Percentiles rank a stretch among this genome's conserved stretches.
These are phyloP conservation scores for Catunica adiposa DNA, from an alignment of 2,329 filamentous ascomycete species.

Conservation along the genomic window DNA sequence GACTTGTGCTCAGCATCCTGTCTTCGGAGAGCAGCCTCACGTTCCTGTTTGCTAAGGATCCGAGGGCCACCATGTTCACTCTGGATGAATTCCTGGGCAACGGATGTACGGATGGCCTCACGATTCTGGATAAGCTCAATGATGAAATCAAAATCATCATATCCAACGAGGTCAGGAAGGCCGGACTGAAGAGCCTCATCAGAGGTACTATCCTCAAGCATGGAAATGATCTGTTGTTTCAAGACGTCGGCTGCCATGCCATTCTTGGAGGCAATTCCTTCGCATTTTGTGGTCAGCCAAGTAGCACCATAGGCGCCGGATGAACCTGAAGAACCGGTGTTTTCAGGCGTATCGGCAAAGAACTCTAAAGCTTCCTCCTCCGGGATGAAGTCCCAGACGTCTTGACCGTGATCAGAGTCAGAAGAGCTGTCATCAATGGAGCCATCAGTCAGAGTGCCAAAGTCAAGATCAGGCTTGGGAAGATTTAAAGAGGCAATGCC, in stretches of 20 bases:
- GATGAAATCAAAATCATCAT: constrained; percentile 83
- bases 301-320: constrained; percentile 33
- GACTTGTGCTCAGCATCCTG: constrained; percentile 75
- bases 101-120: constrained; percentile 42
- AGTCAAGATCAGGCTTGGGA: constrained; percentile 25
- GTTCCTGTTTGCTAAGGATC: constrained; percentile 58
- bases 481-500: constrained; percentile 59
- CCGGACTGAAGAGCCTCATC: constrained; percentile 86
- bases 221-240: constrained; percentile 57
- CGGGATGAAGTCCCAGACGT: constrained; percentile 86
- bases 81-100: constrained; percentile 15
- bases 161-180: constrained; percentile 78
- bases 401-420: constrained; percentile 49
- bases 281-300: constrained; percentile 61
- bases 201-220: constrained; percentile 48
- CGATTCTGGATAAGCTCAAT: constrained; percentile 76
- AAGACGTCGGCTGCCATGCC: constrained; percentile 55
- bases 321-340: constrained; percentile 4
- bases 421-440: constrained; percentile 35
- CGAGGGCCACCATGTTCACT: constrained; percentile 17
- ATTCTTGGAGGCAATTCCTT: constrained; percentile 46
- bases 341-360: constrained; percentile 18
- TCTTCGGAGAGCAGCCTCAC: constrained; percentile 59
- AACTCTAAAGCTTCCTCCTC: constrained; percentile 21
- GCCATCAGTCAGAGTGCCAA: constrained; percentile 21